These are phyloP conservation scores for Fallopia convolvulus DNA, from an alignment of 148 eudicot species.

Conservation along the genomic window DNA sequence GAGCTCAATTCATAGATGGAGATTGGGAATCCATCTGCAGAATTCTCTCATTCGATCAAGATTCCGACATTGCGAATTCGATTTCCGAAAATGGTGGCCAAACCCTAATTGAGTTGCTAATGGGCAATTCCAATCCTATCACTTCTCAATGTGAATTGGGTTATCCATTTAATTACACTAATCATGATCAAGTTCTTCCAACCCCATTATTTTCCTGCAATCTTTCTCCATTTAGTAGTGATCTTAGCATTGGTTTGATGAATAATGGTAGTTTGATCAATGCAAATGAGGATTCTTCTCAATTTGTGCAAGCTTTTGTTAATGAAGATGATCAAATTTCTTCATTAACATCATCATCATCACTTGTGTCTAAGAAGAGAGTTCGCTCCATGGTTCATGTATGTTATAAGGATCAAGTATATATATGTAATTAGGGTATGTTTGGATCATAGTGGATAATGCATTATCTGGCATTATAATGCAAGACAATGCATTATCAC, in stretches of 20 bases:
- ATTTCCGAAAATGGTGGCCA: not conserved
- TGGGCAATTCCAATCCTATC: slow-evolving; percentile 4
- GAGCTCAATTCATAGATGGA: slow-evolving; percentile 16
- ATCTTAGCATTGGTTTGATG: not conserved
- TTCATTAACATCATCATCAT: slow-evolving; percentile 2
- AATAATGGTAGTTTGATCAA: not conserved
- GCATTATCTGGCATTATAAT: no score
- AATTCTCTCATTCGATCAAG: slow-evolving; percentile 17
- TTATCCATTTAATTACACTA: not conserved
- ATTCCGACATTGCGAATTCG: slow-evolving; percentile 11
- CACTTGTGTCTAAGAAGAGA: slow-evolving; percentile 16
- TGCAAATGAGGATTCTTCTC: not conserved
- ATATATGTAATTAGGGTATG: not conserved
- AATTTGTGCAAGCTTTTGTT: not conserved
- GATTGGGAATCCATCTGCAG: slow-evolving; percentile 29
- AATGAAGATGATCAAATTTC: slow-evolving; percentile 8
- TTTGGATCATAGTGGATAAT: no score
- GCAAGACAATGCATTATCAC: no score
- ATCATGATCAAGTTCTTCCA: not conserved
- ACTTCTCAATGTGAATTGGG: slow-evolving; percentile 5
- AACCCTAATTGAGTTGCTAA: not conserved
- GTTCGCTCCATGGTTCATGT: slow-evolving; percentile 4
- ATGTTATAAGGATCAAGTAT: not conserved
- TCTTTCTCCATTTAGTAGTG: not conserved
- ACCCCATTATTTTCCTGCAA: not conserved